Base-by-base conservation (phyloP, 2,329 filamentous ascomycete species). In the Penicillium sp. region DNA sequence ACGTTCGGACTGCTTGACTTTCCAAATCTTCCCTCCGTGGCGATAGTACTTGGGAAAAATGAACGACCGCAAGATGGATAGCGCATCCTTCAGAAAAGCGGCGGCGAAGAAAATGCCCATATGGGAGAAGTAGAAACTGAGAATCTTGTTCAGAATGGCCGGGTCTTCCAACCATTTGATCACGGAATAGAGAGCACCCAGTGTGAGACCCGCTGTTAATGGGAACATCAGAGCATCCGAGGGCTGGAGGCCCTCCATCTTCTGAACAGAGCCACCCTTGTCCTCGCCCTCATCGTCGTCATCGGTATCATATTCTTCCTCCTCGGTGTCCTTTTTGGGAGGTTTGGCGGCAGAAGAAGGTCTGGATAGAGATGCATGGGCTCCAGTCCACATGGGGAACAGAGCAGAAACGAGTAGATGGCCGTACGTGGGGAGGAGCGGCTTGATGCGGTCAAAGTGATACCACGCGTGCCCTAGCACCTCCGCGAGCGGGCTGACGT, bases 111-210 rank as follows among this genome's bases (percentile, higher is more conserved):
- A 84, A n/a, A 94, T 69, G 0, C 87, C 88, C 63, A 91, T 82
- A 47, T 81, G 68, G 3, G 86, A 87, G 69, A 95, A 90, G 73
- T 97, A 96, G 61, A 79, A 82, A 31, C 87, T 84, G 18, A 97
- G 73, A 31, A 94, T 79, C 68, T 85, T 87, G 72, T 91, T 96
- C 60, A 97, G 71, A 18, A 94, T 73, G 9, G 82, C 76, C 0
- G 89, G 84, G 60, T 95, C 87, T 55, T 91, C 77, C 45, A 96
- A 79, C 79, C 85, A 93, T 66, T 94, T 89, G 63, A 97, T 89
- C 49, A 95, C 75, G 59, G 90, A 84, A 72, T 97, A 97, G 10
- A 97, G 75, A 4, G 82, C 82, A 34, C 82, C 77, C 7, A 97
- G 79, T 1, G 85, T 81, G 8, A 75, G 61, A 1, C 83, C 88